These are phyloP conservation scores for Novakomyces olei DNA, from an alignment of 805 yeast genomes.

Conservation along the genomic window DNA sequence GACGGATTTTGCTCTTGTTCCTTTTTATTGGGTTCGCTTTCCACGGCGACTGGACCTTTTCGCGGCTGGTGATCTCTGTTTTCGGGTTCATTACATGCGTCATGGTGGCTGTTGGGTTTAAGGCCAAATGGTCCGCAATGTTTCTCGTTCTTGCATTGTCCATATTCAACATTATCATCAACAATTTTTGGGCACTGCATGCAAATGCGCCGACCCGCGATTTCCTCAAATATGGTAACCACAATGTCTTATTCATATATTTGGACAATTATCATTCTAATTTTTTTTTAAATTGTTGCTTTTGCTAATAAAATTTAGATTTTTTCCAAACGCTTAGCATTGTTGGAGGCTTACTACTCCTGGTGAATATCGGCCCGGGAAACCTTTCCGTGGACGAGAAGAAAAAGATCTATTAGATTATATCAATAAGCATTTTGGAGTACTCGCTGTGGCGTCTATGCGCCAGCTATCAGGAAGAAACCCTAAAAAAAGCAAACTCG, in stretches of 20 bases:
- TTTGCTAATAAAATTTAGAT: conserved; percentile 6
- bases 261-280: neutral
- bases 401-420: conserved; percentile 77
- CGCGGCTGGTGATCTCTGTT: conserved; percentile 40
- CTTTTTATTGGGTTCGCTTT: conserved; percentile 63
- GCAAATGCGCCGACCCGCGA: conserved; percentile 59
- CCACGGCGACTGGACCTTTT: conserved; percentile 33
- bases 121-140: conserved; percentile 72
- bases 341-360: conserved; percentile 77
- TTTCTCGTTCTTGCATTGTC: conserved; percentile 41
- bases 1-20: conserved; percentile 65
- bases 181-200: conserved; percentile 59
- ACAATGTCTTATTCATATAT: conserved; percentile 3
- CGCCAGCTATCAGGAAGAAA: too few species aligned
- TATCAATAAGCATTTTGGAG: too few species aligned
- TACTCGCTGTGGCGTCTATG: too few species aligned
- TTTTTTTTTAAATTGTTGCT: neutral
- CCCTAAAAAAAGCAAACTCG: too few species aligned
- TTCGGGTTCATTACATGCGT: conserved; percentile 49
- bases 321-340: conserved; percentile 85
- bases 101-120: conserved; percentile 75
- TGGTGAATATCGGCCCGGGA: conserved; percentile 93
- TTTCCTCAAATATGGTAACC: conserved; percentile 53
- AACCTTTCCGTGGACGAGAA: conserved; percentile 82
- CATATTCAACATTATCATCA: conserved; percentile 53